These are phyloP conservation scores for Podospora pseudoanserina DNA, from an alignment of 495 filamentous ascomycete genomes.

Conservation along the genomic window DNA sequence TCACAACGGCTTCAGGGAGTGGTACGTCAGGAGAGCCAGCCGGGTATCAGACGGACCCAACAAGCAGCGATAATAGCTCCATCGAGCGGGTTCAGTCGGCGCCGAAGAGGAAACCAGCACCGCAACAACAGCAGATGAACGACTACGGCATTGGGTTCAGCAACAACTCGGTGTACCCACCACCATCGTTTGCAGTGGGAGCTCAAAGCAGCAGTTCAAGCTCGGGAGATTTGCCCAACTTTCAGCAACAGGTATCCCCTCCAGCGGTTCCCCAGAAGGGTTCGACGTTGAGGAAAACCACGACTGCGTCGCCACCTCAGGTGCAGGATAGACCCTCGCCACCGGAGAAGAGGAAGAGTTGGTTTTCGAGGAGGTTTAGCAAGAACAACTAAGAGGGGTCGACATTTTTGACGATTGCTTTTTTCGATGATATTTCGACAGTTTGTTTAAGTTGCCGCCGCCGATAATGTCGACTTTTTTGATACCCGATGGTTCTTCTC, in stretches of 20 bases:
- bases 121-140: slow-evolving; percentile 36
- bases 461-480: not conserved
- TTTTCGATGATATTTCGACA: not conserved
- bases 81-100: slow-evolving; percentile 66
- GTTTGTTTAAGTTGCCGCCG: not conserved
- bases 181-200: slow-evolving; percentile 35
- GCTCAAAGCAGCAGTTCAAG: slow-evolving; percentile 13
- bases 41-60: slow-evolving; percentile 80
- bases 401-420: not conserved
- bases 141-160: slow-evolving; percentile 49
- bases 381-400: slow-evolving; percentile 45
- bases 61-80: slow-evolving; percentile 85
- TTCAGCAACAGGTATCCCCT: slow-evolving; percentile 28
- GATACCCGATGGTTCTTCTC: not conserved
- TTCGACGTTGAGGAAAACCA: slow-evolving; percentile 34
- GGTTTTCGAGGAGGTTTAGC: slow-evolving; percentile 81
- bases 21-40: slow-evolving; percentile 67
- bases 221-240: slow-evolving; percentile 10
- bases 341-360: slow-evolving; percentile 77
- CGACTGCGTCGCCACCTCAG: slow-evolving; percentile 16
- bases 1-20: slow-evolving; percentile 67
- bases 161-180: slow-evolving; percentile 33
- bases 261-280: slow-evolving; percentile 36
- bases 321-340: slow-evolving; percentile 36
- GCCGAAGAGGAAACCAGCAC: slow-evolving; percentile 36